These are phyloP conservation scores for Wickerhamiella lipophila DNA, from an alignment of 805 yeast species.

Conservation along the genomic window DNA sequence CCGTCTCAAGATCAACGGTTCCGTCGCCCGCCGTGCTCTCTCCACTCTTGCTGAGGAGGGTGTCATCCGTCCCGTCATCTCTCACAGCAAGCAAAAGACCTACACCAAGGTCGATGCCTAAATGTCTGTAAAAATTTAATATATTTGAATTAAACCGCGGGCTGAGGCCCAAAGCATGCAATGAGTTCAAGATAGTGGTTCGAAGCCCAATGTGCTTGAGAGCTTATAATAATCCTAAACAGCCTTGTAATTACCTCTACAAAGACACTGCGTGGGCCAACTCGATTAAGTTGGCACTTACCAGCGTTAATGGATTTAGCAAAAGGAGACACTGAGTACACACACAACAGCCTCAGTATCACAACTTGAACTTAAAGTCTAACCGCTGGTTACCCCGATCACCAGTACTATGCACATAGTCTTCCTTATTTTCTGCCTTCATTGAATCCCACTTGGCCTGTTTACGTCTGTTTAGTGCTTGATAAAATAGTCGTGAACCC, in stretches of 20 bases:
- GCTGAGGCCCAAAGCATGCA: not conserved
- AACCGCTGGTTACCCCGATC: conserved; percentile 49
- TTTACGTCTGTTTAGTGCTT: conserved; percentile 25
- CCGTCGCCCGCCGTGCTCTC: conserved; percentile 96
- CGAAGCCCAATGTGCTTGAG: too few species aligned
- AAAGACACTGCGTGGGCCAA: too few species aligned
- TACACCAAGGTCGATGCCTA: conserved; percentile 41
- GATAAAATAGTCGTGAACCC: conserved; percentile 27
- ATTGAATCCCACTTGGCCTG: conserved; percentile 40
- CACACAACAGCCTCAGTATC: too few species aligned
- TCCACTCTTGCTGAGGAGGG: conserved; percentile 92
- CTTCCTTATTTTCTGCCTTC: conserved; percentile 38
- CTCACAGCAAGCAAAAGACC: conserved; percentile 93
- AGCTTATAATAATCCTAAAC: too few species aligned
- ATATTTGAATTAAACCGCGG: conserved; percentile 1
- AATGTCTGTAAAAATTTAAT: conserved; percentile 10
- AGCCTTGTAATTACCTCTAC: too few species aligned
- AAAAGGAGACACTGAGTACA: too few species aligned
- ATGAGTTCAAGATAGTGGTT: too few species aligned
- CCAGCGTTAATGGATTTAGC: too few species aligned
- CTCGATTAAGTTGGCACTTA: too few species aligned
- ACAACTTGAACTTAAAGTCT: conserved; percentile 33
- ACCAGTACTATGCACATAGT: conserved; percentile 35
- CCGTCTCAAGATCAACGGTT: conserved; percentile 98
- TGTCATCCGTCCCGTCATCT: conserved; percentile 82